These are phyloP conservation scores for Candida saitoana DNA, from an alignment of 805 yeast species.

Conservation along the genomic window DNA sequence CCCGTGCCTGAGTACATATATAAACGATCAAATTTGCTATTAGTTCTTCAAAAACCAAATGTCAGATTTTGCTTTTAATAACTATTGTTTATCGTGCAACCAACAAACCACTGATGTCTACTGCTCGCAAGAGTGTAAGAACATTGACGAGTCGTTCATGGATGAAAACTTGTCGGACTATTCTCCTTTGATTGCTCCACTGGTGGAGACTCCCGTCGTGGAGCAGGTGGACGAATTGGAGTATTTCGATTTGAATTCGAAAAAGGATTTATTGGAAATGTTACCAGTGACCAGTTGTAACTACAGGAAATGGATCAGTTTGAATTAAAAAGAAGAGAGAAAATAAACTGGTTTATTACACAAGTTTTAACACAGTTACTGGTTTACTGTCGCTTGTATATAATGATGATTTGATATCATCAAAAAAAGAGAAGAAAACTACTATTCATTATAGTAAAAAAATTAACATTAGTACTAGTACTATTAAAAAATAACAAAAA, in stretches of 20 bases:
- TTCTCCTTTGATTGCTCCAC: constrained; percentile 38
- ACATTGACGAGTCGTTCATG: constrained; percentile 6
- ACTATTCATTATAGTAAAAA: no score
- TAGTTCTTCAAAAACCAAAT: constrained; percentile 20
- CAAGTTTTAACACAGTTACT: no score
- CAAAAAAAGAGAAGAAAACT: no score
- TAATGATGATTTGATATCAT: no score
- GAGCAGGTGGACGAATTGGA: constrained; percentile 17
- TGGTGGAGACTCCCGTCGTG: constrained; percentile 14
- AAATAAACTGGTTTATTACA: no score
- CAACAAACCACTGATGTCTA: constrained; percentile 25
- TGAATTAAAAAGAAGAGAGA: constrained; percentile 10
- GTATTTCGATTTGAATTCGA: constrained; percentile 28
- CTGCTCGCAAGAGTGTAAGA: constrained; percentile 30
- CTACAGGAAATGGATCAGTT: constrained; percentile 5
- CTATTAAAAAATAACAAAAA: no score
- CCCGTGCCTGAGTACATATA: no score
- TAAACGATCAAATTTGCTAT: no score
- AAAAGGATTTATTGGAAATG: constrained; percentile 21
- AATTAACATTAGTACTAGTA: no score
- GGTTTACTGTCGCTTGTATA: no score
- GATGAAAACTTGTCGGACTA: constrained; percentile 10
- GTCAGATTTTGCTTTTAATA: constrained; percentile 38
- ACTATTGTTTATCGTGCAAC: constrained; percentile 36
- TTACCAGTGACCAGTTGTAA: constrained; percentile 13